Evolutionary conservation across 495 filamentous ascomycete genomes (phyloP).

Genomic region (Neurospora sp.): DNA sequence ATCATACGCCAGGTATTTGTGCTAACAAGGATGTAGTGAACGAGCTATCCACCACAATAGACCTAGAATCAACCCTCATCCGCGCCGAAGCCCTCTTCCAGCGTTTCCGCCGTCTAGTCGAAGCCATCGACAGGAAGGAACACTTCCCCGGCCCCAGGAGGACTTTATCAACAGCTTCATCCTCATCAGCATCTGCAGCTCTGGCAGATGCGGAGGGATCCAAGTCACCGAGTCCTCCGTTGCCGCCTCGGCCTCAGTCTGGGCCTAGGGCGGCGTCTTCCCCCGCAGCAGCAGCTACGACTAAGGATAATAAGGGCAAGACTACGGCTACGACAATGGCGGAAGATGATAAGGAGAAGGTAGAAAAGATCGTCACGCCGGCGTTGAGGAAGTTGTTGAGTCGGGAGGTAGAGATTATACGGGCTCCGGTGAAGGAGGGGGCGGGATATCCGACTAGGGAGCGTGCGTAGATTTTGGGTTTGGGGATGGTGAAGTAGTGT

Average conservation of each 20-base stretch:
- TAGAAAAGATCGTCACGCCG: slow-evolving; percentile 61
- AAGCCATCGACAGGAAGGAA: slow-evolving; percentile 79
- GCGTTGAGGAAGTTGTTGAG: slow-evolving; percentile 70
- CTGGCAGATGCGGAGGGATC: neutral
- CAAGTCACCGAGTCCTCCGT: slow-evolving; percentile 2
- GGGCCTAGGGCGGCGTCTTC: neutral
- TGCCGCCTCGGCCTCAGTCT: neutral
- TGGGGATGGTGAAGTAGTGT: neutral
- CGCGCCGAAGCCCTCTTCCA: slow-evolving; percentile 82
- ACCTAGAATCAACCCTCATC: slow-evolving; percentile 71
- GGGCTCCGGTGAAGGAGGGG: slow-evolving; percentile 36
- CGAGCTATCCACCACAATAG: slow-evolving; percentile 86
- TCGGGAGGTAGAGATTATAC: slow-evolving; percentile 55
- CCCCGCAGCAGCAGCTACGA: neutral
- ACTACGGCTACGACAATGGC: slow-evolving; percentile 8
- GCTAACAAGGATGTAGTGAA: slow-evolving; percentile 50
- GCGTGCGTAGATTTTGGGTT: neutral
- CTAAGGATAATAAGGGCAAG: slow-evolving; percentile 7
- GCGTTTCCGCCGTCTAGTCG: slow-evolving; percentile 75
- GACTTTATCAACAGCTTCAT: slow-evolving; percentile 17
- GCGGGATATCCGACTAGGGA: slow-evolving; percentile 18
- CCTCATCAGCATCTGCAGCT: slow-evolving; percentile 4
- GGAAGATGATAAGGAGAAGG: slow-evolving; percentile 22
- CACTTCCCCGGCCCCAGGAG: slow-evolving; percentile 56
- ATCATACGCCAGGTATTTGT: neutral